Evolutionary conservation across 345 rosid genomes (phyloP).

Genomic region (Gossypium sturtianum): DNA sequence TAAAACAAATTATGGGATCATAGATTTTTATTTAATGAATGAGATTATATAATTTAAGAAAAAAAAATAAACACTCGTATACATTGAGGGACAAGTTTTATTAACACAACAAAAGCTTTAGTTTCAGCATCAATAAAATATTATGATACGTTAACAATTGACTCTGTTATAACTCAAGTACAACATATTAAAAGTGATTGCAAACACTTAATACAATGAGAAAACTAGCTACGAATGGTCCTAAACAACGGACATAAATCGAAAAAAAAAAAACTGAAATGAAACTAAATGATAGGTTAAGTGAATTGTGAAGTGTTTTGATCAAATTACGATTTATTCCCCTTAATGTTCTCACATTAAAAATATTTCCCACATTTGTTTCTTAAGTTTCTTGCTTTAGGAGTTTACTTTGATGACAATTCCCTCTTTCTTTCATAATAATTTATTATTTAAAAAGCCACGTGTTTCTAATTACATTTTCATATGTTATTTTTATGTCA

Average conservation of each 20-base stretch:
- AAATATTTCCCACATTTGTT: not conserved
- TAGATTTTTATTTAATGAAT: too few species aligned
- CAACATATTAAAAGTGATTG: accelerated
- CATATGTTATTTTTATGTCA: not conserved
- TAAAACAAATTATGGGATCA: too few species aligned
- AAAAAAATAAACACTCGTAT: too few species aligned
- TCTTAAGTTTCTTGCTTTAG: not conserved
- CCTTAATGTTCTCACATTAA: not conserved
- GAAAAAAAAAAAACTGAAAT: too few species aligned
- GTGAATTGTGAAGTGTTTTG: too few species aligned
- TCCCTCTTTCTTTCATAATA: not conserved
- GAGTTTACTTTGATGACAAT: not conserved
- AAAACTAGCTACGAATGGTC: too few species aligned
- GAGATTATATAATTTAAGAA: too few species aligned
- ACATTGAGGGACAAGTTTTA: accelerated
- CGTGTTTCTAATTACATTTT: not conserved
- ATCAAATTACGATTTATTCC: not conserved
- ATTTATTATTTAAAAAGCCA: not conserved
- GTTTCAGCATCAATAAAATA: accelerated
- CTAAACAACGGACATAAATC: too few species aligned
- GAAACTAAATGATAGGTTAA: too few species aligned
- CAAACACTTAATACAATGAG: too few species aligned
- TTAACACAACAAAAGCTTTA: too few species aligned
- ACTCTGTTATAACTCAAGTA: accelerated
- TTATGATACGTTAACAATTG: too few species aligned